Evolutionary conservation across 2,329 filamentous ascomycete genomes (phyloP).

Genomic region (Volutella citrinella): DNA sequence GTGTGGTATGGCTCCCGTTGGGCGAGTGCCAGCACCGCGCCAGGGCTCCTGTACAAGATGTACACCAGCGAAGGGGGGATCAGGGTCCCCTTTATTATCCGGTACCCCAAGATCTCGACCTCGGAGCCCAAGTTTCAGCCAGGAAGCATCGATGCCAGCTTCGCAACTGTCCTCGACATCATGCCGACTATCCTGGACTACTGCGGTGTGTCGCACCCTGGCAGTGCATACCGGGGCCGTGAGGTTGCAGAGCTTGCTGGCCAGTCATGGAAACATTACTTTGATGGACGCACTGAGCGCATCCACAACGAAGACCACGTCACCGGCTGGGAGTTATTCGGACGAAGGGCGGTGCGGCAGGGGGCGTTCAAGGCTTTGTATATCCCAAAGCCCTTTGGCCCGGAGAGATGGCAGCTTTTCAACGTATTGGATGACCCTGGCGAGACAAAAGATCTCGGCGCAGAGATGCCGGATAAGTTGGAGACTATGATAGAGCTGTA

Average conservation of each 20-base stretch:
- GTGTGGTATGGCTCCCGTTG: conserved; percentile 16
- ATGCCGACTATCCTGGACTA: conserved; percentile 46
- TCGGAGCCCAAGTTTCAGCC: conserved; percentile 8
- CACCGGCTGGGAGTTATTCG: conserved; percentile 54
- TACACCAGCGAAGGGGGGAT: conserved; percentile 48
- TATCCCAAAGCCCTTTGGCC: conserved; percentile 45
- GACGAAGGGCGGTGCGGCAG: conserved; percentile 48
- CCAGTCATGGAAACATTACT: conserved; percentile 42
- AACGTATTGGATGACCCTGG: conserved; percentile 50
- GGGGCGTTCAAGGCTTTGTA: conserved; percentile 58
- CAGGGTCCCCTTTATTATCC: conserved; percentile 48
- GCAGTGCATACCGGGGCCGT: conserved; percentile 37
- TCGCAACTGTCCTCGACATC: conserved; percentile 46
- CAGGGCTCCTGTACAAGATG: conserved; percentile 36
- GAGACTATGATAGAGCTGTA: conserved; percentile 48
- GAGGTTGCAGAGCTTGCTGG: conserved; percentile 51
- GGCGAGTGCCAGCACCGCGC: conserved; percentile 35
- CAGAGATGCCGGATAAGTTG: conserved; percentile 40
- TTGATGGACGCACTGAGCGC: conserved; percentile 34
- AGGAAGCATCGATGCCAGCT: conserved; percentile 15
- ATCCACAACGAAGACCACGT: conserved; percentile 48
- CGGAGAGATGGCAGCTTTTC: conserved; percentile 57
- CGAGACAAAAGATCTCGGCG: conserved; percentile 44
- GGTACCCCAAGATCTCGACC: conserved; percentile 15
- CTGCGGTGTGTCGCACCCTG: conserved; percentile 40